These are phyloP conservation scores for Penicillium sp. DNA, from an alignment of 2,329 filamentous ascomycete species.

Conservation along the genomic window DNA sequence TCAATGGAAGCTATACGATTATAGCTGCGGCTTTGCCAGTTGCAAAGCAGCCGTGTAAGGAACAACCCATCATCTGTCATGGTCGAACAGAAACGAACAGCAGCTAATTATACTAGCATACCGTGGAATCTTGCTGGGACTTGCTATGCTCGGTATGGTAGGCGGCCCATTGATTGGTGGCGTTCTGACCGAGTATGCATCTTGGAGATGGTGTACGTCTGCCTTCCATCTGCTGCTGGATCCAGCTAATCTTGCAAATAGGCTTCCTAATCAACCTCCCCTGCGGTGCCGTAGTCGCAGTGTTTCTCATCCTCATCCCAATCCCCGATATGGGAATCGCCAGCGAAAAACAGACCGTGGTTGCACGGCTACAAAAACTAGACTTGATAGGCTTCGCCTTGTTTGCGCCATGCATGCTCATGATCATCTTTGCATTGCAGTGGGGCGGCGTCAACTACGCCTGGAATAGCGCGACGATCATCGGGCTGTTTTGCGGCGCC, in stretches of 20 bases:
- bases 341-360: neutral
- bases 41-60: neutral
- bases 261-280: neutral
- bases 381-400: conserved; percentile 40
- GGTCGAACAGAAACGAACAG: neutral
- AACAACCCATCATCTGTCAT: too few species aligned
- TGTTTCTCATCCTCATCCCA: conserved; percentile 8
- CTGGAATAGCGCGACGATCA: conserved; percentile 40
- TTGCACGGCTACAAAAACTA: conserved; percentile 25
- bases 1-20: neutral
- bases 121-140: neutral
- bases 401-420: conserved; percentile 36
- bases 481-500: conserved; percentile 45
- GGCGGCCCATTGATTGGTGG: neutral
- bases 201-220: neutral
- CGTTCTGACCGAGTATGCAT: neutral
- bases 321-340: conserved; percentile 13
- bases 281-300: neutral
- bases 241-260: neutral
- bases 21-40: neutral
- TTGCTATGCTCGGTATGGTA: neutral
- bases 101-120: neutral
- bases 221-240: neutral
- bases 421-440: conserved; percentile 46
- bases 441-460: conserved; percentile 38